Evolutionary conservation across 495 filamentous ascomycete genomes (phyloP).

Genomic region (Trichoderma asperelloides): DNA sequence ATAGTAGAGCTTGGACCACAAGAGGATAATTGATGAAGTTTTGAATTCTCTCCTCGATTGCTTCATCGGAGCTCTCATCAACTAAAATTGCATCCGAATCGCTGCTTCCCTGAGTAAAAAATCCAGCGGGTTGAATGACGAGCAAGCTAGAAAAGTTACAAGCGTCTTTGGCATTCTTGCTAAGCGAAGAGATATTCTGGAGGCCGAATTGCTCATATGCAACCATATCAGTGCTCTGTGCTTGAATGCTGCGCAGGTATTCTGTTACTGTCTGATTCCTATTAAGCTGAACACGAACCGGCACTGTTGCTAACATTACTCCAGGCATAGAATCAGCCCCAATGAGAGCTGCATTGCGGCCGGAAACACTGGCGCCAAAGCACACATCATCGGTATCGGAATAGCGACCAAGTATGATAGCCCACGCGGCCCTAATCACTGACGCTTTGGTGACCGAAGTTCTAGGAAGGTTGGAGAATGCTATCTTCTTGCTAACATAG

Average conservation of each 20-base stretch:
- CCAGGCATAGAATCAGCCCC: slow-evolving; percentile 43
- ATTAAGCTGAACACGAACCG: slow-evolving; percentile 30
- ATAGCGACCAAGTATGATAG: slow-evolving; percentile 27
- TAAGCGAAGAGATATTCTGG: slow-evolving; percentile 23
- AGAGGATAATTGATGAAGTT: slow-evolving; percentile 16
- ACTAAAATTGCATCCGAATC: neutral
- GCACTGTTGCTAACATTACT: slow-evolving; percentile 51
- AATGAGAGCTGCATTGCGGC: slow-evolving; percentile 34
- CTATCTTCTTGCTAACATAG: slow-evolving; percentile 9
- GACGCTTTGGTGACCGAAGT: slow-evolving; percentile 26
- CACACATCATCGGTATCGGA: slow-evolving; percentile 34
- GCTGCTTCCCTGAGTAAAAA: neutral
- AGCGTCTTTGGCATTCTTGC: neutral
- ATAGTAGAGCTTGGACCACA: slow-evolving; percentile 14
- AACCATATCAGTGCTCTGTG: slow-evolving; percentile 26
- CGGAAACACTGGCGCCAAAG: slow-evolving; percentile 39
- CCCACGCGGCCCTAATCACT: slow-evolving; percentile 38
- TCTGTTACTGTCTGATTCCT: slow-evolving; percentile 8
- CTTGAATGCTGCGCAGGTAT: slow-evolving; percentile 24
- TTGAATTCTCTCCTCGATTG: neutral
- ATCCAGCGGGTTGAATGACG: neutral
- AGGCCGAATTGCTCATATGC: slow-evolving; percentile 38
- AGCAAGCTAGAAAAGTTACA: neutral
- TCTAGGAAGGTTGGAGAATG: neutral
- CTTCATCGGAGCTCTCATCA: neutral